A percentile compares a stretch with the other conserved stretches of the same genome.
Conservation (phyloP, 192 early-diverging fungal genomes). For the Dissophora globulifera region DNA sequence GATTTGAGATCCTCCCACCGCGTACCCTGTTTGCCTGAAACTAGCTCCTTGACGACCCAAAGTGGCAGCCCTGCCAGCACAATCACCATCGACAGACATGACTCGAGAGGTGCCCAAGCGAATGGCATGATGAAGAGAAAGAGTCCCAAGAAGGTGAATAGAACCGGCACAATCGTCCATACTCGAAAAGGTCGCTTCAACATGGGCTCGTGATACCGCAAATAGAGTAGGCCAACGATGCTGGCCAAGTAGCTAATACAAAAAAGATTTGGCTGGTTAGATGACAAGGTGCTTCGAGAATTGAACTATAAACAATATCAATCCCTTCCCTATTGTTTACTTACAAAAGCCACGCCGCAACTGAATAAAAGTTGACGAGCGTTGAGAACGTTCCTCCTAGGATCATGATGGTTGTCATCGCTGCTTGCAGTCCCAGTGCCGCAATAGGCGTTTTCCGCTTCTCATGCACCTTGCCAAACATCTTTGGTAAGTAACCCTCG, state of each 20-base stretch:
- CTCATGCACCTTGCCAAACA: conserved; percentile 71
- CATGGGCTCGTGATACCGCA: conserved; percentile 75
- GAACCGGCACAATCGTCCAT: conserved; percentile 71
- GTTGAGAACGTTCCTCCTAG: conserved; percentile 71
- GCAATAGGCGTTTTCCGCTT: conserved; percentile 71
- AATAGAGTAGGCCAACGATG: conserved; percentile 69
- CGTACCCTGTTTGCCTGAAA: conserved; percentile 39
- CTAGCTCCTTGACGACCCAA: conserved; percentile 61
- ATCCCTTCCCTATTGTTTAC: neutral
- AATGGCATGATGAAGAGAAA: conserved; percentile 75
- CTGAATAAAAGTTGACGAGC: conserved; percentile 81
- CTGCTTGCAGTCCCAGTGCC: conserved; percentile 72
- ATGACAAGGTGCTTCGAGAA: no score
- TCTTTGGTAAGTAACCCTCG: conserved; percentile 73
- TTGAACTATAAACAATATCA: no score
- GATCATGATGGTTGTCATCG: conserved; percentile 70
- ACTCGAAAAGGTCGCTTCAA: conserved; percentile 76
- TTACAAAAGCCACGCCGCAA: conserved; percentile 77
- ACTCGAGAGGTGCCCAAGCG: conserved; percentile 62
- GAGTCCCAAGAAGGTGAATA: conserved; percentile 69
- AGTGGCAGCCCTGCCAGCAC: conserved; percentile 62
- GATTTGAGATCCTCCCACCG: conserved; percentile 49
- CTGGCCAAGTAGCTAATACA: conserved; percentile 71
- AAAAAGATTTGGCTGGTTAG: no score
- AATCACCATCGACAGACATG: conserved; percentile 58